These are phyloP conservation scores for Diaporthe vexans DNA, from an alignment of 2,329 filamentous ascomycete genomes.

Conservation along the genomic window DNA sequence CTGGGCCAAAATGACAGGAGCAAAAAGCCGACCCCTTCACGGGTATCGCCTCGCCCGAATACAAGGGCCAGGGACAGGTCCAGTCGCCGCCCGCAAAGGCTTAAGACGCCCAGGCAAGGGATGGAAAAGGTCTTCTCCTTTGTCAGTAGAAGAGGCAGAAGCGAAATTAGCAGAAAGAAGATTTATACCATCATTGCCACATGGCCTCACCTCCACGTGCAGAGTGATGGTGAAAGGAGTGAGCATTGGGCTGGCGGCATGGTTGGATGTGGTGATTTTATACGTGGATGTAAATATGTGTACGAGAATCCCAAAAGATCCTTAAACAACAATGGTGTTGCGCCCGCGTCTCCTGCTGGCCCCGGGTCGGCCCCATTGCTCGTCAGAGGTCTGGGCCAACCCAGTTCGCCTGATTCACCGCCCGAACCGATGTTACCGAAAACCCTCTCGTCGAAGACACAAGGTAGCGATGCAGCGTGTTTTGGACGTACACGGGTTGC, in stretches of 20 bases:
- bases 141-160: conserved; percentile 54
- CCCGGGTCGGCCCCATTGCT: no score
- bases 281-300: conserved; percentile 52
- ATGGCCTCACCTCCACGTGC: conserved; percentile 50
- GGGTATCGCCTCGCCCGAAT: conserved; percentile 84
- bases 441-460: neutral
- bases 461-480: neutral
- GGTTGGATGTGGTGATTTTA: conserved; percentile 46
- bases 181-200: conserved; percentile 36
- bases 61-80: conserved; percentile 82
- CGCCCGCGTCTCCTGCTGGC: neutral
- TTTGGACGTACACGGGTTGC: neutral
- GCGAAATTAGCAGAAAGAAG: conserved; percentile 37
- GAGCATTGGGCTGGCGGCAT: conserved; percentile 35
- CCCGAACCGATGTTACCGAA: neutral
- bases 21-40: conserved; percentile 91
- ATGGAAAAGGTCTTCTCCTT: conserved; percentile 49
- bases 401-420: neutral
- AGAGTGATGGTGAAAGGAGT: conserved; percentile 48
- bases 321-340: conserved; percentile 33
- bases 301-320: conserved; percentile 48
- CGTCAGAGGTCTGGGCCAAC: neutral
- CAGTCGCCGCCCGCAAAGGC: conserved; percentile 74
- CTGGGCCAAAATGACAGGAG: conserved; percentile 63
- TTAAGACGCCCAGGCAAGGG: conserved; percentile 51